A percentile compares a stretch with the other conserved stretches of the same genome.
These are phyloP conservation scores for Eucalyptus polyanthemos DNA, from an alignment of 345 rosid species.

Conservation along the genomic window DNA sequence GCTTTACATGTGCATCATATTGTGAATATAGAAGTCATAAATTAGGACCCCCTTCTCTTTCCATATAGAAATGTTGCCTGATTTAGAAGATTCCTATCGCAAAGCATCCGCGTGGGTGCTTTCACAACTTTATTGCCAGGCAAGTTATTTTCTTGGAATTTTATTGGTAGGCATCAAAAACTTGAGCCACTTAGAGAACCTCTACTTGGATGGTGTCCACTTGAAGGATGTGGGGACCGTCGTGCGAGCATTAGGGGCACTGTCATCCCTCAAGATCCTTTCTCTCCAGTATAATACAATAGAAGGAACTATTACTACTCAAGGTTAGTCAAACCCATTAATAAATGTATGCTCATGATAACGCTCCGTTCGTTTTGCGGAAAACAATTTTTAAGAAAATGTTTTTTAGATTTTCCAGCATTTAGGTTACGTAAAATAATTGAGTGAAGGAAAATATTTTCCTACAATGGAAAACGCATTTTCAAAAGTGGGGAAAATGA, in stretches of 20 bases:
- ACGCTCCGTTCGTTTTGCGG: rapidly evolving
- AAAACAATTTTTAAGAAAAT: too few relatives aligned
- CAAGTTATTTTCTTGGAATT: not conserved
- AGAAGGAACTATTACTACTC: not conserved
- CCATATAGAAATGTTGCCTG: too few relatives aligned
- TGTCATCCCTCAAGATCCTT: not conserved
- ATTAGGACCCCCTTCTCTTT: too few relatives aligned
- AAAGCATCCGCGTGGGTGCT: not conserved
- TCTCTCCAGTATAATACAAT: not conserved
- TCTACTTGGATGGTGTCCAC: not conserved
- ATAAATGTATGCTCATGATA: too few relatives aligned
- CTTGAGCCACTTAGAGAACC: not conserved
- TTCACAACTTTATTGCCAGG: not conserved
- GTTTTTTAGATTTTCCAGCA: rapidly evolving
- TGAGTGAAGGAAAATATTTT: too few relatives aligned
- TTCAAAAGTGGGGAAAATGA: too few relatives aligned
- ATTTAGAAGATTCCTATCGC: rapidly evolving
- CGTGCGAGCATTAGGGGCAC: not conserved
- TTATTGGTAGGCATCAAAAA: not conserved
- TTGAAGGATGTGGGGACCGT: not conserved
- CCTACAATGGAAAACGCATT: too few relatives aligned
- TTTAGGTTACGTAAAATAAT: rapidly evolving
- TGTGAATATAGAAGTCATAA: too few relatives aligned
- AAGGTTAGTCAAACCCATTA: not conserved
- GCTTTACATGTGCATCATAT: too few relatives aligned